Base-by-base conservation (phyloP, 331 rosid species). In the Rhamnella rubrinervis region DNA sequence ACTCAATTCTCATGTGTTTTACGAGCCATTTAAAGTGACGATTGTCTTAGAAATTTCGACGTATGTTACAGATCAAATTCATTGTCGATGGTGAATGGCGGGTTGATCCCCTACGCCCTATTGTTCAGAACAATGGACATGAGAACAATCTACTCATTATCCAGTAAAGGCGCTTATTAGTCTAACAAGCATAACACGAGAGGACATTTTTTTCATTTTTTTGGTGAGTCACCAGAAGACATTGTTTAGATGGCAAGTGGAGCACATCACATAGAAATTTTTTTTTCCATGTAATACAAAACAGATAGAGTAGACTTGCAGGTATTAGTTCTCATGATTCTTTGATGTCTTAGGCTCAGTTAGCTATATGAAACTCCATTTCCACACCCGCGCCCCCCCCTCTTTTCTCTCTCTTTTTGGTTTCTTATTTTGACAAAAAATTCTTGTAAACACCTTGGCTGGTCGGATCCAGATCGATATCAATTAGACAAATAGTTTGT, bases 51-150 rank as follows among this genome's bases (percentile, higher is more conserved):
- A 7, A 19, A 15, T 49, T 63, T 73, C 7, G 8, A 28, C 70
- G 59, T 37, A 28, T 77, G 31, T 63, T 72, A 65, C 92, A 95
- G 97, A 89, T 91, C 40, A 95, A 95, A 70, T 95, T 95, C 88
- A 79, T 95, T 41, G 99, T 92, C 61, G 99, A 95, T 55, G 97
- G 97, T 17, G 80, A 86, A 77, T 95, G 99, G 99, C 85, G 74
- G 84, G 41, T 86, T 52, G 96, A 91, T 79, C 99, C 93, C 1
- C 73, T 91, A 23, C 96, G 96, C 65, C 92, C 96, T 4, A 58
- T 84, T 44, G 92, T 91, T 64, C 40, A 20, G 39, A 77, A 65
- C 80, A 78, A 63, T 13, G 96, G 97, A 39, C 53, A 73, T n/a
- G 76, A 85, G 77, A 95, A 95, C 62, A 95, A 95, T 76, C 68